Percentiles rank a stretch among this genome's conserved stretches.
Conservation (phyloP, 768 basidiomycete species). For the Lactarius indigo region DNA sequence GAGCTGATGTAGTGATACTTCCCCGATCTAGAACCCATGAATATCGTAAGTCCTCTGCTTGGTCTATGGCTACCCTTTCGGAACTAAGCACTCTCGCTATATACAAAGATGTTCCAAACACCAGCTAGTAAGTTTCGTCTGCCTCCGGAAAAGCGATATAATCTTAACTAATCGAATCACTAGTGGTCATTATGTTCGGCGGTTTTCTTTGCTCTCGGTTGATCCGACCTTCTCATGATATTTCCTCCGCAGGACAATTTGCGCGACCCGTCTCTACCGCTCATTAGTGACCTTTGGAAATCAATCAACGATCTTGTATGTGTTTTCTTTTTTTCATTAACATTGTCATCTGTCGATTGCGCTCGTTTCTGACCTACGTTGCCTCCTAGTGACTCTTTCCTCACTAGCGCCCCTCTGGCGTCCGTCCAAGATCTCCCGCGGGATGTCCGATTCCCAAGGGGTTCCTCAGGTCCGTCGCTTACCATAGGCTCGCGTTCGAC, state of each 20-base stretch:
- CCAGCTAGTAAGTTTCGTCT: background rate
- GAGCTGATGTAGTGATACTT: background rate
- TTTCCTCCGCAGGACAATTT: background rate
- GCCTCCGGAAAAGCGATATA: background rate
- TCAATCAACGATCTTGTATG: background rate
- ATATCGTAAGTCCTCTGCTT: background rate
- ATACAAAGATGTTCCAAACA: constrained; percentile 8
- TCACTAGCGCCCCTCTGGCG: background rate
- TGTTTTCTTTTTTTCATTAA: background rate
- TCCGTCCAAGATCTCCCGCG: background rate
- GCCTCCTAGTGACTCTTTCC: background rate
- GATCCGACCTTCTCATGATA: background rate
- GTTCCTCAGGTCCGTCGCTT: background rate
- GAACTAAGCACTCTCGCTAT: background rate
- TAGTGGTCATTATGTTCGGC: background rate
- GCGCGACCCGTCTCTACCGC: constrained; percentile 12
- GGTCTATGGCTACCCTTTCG: background rate
- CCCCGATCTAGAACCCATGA: background rate
- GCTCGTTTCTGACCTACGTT: background rate
- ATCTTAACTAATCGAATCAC: background rate
- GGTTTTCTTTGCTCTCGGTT: background rate
- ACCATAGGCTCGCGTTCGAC: background rate
- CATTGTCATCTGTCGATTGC: background rate
- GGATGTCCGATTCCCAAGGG: background rate
- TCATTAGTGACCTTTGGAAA: background rate